Evolutionary conservation across 148 eudicot genomes (phyloP).

Genomic region (Talinum fruticosum): DNA sequence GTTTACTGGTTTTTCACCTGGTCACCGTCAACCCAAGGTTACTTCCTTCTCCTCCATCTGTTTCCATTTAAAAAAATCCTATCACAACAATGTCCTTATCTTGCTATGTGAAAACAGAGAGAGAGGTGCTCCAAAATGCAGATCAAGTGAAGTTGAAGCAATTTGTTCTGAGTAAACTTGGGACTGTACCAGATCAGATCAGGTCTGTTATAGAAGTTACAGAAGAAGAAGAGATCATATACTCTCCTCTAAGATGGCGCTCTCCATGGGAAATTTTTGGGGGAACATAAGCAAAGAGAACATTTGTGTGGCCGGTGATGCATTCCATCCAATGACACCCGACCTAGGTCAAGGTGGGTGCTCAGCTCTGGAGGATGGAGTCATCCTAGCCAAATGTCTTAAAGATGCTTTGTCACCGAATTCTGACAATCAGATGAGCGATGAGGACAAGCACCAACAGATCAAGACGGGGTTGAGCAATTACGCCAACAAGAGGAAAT

Average conservation of each 20-base stretch:
- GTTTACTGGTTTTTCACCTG: constrained; percentile 56
- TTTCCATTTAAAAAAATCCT: neutral
- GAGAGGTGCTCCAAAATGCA: constrained; percentile 28
- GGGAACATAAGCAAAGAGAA: constrained; percentile 57
- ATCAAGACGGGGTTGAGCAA: constrained; percentile 32
- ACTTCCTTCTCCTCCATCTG: neutral
- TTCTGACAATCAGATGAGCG: neutral
- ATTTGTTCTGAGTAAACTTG: constrained; percentile 50
- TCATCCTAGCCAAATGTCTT: constrained; percentile 45
- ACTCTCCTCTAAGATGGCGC: constrained; percentile 41
- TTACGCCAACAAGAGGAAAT: constrained; percentile 43
- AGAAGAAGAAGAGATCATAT: constrained; percentile 24
- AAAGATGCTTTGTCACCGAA: constrained; percentile 27
- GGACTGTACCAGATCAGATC: constrained; percentile 37
- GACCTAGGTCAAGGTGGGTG: constrained; percentile 67
- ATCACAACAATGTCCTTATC: too few relatives aligned
- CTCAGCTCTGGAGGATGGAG: constrained; percentile 50
- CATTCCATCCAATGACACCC: constrained; percentile 68
- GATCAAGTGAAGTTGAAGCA: constrained; percentile 51
- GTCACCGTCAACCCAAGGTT: constrained; percentile 40
- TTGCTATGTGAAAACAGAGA: constrained; percentile 23
- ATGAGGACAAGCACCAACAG: constrained; percentile 24
- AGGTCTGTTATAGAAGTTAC: constrained; percentile 35
- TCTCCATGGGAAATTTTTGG: constrained; percentile 47
- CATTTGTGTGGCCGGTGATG: constrained; percentile 54